Base-by-base conservation (phyloP, 495 filamentous ascomycete species). In the Hypoxylon trugodes region DNA sequence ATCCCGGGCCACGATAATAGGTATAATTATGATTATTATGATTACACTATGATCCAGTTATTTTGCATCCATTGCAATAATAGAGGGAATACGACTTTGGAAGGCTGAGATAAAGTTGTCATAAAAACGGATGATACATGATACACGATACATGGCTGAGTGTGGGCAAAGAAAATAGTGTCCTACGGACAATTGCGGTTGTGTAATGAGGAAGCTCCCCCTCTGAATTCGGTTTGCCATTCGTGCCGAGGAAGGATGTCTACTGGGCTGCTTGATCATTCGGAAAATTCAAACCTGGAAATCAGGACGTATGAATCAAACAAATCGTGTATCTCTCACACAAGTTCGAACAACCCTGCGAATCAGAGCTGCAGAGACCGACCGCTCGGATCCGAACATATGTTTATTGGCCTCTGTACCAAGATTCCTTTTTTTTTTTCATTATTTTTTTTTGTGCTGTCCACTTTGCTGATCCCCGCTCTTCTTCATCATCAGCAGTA, bases 281-380 rank as follows among this genome's bases (percentile, higher is more conserved):
- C 63, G 63, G 63, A 57, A 61, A 66, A 61, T 66, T 66, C 57
- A 61, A 66, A 66, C 63, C 57, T 66, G 63, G n/a, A 43, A 61
- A 66, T 63, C 41, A 66, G 15, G 56, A 55, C 55, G 54, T 65
- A 45, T 55, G 55, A 49, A 59, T 65, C 55, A 55, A 54, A 55
- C 49, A 56, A 36, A 55, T 54, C 55, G 56, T 60, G 62, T 46
- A 43, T 66, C 49, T 66, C 43, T 56, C 49, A 56, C 53, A 49
- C 50, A 56, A 50, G 62, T 38, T 37, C 22, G 56, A 33, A 21
- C 30, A 26, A 37, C 32, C 40, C 63, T 66, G 51, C 63, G 63
- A 66, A 66, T 66, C 63, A 61, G 52, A 61, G 18, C 50, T 66
- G 63, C 57, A 61, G 63, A 41, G 57, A 57, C 63, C 63, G 33